Evolutionary conservation across 2,329 filamentous ascomycete species (phyloP).

Genomic region (Cyphellophora attinorum): DNA sequence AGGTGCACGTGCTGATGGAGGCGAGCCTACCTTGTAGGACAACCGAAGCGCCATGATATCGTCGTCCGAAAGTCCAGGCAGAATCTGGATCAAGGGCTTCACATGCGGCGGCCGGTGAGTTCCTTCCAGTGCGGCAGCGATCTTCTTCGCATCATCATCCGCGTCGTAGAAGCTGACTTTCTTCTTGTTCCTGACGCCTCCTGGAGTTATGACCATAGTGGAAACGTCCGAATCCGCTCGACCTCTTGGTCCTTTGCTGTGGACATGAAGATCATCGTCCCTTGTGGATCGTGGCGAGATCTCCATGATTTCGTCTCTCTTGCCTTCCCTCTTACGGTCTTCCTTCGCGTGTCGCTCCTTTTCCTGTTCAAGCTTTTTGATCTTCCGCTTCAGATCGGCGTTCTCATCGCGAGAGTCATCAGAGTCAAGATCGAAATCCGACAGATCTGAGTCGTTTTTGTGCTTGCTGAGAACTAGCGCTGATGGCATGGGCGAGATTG

Average conservation of each 20-base stretch:
- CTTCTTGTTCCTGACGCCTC: conserved; percentile 29
- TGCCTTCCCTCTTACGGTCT: conserved; percentile 2
- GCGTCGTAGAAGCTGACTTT: conserved; percentile 74
- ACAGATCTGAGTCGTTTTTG: conserved; percentile 44
- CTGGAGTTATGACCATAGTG: not conserved
- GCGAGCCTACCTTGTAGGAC: conserved; percentile 78
- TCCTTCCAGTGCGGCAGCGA: conserved; percentile 63
- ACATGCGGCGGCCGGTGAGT: conserved; percentile 57
- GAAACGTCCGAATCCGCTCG: conserved; percentile 7
- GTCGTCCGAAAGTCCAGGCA: conserved; percentile 75
- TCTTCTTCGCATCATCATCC: conserved; percentile 63
- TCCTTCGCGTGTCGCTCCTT: conserved; percentile 14
- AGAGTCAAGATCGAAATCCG: conserved; percentile 31
- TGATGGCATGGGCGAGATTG: conserved; percentile 88
- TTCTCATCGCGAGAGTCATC: conserved; percentile 31
- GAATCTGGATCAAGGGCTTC: conserved; percentile 66
- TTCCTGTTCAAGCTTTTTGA: conserved; percentile 21
- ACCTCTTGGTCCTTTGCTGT: conserved; percentile 9
- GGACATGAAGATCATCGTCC: conserved; percentile 6
- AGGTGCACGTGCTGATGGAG: not conserved
- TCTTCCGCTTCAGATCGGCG: conserved; percentile 24
- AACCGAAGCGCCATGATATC: conserved; percentile 77
- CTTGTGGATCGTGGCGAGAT: conserved; percentile 7
- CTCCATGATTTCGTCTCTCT: conserved; percentile 5
- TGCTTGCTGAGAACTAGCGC: conserved; percentile 55